These are phyloP conservation scores for Starmerella geochares DNA, from an alignment of 805 yeast genomes.

Conservation along the genomic window DNA sequence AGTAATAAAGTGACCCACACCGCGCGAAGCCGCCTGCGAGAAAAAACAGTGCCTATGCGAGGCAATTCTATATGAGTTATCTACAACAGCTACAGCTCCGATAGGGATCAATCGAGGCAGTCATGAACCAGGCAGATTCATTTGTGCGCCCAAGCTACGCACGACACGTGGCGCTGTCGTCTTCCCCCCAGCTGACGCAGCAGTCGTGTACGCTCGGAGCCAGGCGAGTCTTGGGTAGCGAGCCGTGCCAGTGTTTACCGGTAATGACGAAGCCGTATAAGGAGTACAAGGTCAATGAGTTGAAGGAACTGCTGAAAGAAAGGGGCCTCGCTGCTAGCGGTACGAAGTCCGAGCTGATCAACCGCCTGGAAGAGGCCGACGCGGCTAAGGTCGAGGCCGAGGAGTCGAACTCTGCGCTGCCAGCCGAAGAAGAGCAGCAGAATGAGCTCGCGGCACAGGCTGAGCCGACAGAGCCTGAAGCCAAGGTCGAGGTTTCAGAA, in stretches of 20 bases:
- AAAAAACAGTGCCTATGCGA: no score
- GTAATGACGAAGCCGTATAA: conserved; percentile 18
- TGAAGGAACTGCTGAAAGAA: conserved; percentile 63
- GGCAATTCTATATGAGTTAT: no score
- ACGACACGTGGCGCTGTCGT: no score
- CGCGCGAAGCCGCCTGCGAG: no score
- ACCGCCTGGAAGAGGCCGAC: conserved; percentile 53
- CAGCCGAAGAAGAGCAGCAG: no score
- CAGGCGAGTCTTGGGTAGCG: neutral
- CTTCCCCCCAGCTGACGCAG: neutral
- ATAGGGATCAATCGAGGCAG: no score
- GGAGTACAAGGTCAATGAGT: conserved; percentile 52
- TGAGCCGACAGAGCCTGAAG: conserved; percentile 10
- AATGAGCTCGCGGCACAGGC: conserved; percentile 17
- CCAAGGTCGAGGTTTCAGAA: neutral
- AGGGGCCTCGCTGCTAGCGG: conserved; percentile 64
- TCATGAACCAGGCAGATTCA: no score
- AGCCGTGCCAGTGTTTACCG: neutral
- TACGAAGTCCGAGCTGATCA: conserved; percentile 66
- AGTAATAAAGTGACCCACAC: no score
- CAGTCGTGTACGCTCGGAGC: neutral
- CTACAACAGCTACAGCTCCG: no score
- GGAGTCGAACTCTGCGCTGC: conserved; percentile 16
- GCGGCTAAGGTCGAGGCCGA: conserved; percentile 17
- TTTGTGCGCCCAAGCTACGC: no score